These are phyloP conservation scores for Acer campestre DNA, from an alignment of 345 rosid species.

Conservation along the genomic window DNA sequence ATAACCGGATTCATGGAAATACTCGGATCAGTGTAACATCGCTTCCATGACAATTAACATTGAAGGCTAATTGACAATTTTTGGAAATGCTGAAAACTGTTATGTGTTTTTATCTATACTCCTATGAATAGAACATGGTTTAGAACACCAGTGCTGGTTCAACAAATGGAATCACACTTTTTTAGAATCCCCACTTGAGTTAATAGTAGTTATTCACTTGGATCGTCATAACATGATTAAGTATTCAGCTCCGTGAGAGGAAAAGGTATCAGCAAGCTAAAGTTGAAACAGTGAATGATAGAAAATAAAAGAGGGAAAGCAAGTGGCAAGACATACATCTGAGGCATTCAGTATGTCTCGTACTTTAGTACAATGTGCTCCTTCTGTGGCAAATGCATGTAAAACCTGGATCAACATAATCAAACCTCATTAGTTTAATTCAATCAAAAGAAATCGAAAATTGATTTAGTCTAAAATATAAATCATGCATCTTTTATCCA, in stretches of 20 bases:
- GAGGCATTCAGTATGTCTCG: conserved; percentile 87
- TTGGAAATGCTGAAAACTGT: neutral
- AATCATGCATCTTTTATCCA: neutral
- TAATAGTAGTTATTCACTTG: neutral
- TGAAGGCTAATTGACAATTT: neutral
- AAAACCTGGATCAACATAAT: conserved; percentile 56
- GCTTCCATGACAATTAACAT: neutral
- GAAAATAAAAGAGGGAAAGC: neutral
- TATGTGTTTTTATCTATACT: neutral
- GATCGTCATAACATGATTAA: neutral
- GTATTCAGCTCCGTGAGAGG: neutral
- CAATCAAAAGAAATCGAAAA: neutral
- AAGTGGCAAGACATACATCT: conserved; percentile 58
- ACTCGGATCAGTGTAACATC: neutral
- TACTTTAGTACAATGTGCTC: conserved; percentile 89
- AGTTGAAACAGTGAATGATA: neutral
- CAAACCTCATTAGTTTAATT: conserved; percentile 3
- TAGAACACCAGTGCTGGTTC: neutral
- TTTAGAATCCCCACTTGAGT: neutral
- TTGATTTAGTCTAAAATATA: neutral
- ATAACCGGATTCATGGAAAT: neutral
- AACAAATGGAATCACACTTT: neutral
- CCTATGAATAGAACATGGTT: neutral
- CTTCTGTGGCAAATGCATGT: conserved; percentile 97
- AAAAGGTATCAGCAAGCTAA: neutral